phyloP scores from a whole-genome alignment of 768 basidiomycete species.

The Phallus indusiatus region DNA sequence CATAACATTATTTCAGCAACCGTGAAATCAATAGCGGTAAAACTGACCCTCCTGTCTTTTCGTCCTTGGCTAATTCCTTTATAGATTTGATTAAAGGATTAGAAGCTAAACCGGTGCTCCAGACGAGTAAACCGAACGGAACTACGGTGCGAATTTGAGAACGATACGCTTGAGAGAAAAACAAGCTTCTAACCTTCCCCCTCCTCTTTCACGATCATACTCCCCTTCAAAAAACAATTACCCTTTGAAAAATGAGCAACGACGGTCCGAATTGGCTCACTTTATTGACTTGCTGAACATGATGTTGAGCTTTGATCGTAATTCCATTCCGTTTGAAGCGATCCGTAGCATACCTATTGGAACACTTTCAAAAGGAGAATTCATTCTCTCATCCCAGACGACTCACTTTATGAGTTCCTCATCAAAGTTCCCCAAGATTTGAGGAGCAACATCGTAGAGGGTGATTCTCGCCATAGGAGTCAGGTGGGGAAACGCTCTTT shows the following conservation, averaged over 20 bases:
- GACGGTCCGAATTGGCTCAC: constrained; percentile 23
- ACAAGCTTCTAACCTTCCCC: constrained; percentile 45
- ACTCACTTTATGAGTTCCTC: constrained; percentile 48
- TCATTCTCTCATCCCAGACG: neutral
- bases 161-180: constrained; percentile 4
- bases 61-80: constrained; percentile 49
- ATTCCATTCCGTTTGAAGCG: constrained; percentile 72
- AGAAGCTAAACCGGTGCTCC: constrained; percentile 79
- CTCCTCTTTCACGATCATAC: constrained; percentile 59
- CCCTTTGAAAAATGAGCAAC: neutral
- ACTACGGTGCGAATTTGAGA: constrained; percentile 31
- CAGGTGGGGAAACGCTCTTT: constrained; percentile 51
- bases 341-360: constrained; percentile 53
- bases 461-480: constrained; percentile 60
- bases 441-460: constrained; percentile 73
- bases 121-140: constrained; percentile 74
- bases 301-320: constrained; percentile 57
- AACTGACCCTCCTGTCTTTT: constrained; percentile 42
- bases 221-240: constrained; percentile 34
- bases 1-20: neutral
- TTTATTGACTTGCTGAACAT: constrained; percentile 60
- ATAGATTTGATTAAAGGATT: constrained; percentile 69
- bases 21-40: neutral
- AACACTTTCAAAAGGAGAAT: neutral
- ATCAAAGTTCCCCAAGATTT: constrained; percentile 71